Conservation (phyloP, 352 stramenopile genomes). For the Globisporangium emineosum region DNA sequence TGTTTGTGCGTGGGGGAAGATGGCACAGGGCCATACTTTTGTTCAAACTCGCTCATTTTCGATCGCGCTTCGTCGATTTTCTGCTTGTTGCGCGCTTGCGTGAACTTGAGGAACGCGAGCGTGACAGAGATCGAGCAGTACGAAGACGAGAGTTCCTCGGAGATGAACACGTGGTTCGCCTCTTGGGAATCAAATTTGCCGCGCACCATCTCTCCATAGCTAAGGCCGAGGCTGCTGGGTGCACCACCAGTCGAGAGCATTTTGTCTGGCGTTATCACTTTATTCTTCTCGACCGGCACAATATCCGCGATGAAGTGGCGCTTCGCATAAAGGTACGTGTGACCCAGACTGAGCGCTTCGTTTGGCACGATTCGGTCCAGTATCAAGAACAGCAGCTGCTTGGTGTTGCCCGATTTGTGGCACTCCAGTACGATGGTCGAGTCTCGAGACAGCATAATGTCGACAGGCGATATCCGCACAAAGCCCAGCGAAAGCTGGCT, state of each 20-base stretch:
- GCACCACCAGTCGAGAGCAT: slow-evolving; percentile 17
- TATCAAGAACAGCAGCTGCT: slow-evolving; percentile 70
- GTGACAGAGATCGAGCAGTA: slow-evolving; percentile 83
- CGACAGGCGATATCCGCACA: slow-evolving; percentile 64
- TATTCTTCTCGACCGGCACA: slow-evolving; percentile 47
- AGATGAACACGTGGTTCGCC: slow-evolving; percentile 70
- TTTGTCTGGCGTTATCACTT: slow-evolving; percentile 27
- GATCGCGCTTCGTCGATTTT: slow-evolving; percentile 55
- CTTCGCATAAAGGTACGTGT: slow-evolving; percentile 79
- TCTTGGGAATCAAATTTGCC: slow-evolving; percentile 46
- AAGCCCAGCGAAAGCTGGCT: slow-evolving; percentile 71
- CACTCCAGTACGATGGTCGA: slow-evolving; percentile 74
- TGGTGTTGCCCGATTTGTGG: slow-evolving; percentile 39
- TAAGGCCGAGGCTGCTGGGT: slow-evolving; percentile 27
- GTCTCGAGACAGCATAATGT: slow-evolving; percentile 74
- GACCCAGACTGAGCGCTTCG: slow-evolving; percentile 60
- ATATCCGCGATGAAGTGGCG: slow-evolving; percentile 81
- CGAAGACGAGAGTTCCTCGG: slow-evolving; percentile 77
- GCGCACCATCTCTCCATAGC: slow-evolving; percentile 63
- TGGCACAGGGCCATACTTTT: slow-evolving; percentile 39
- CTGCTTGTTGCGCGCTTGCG: slow-evolving; percentile 62
- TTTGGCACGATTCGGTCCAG: slow-evolving; percentile 68
- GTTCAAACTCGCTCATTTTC: slow-evolving; percentile 51
- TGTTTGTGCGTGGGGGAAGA: slow-evolving; percentile 25
- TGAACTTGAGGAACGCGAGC: slow-evolving; percentile 72